phyloP scores from a whole-genome alignment of 495 filamentous ascomycete genomes.

The Symbiotaphrina buchneri region DNA sequence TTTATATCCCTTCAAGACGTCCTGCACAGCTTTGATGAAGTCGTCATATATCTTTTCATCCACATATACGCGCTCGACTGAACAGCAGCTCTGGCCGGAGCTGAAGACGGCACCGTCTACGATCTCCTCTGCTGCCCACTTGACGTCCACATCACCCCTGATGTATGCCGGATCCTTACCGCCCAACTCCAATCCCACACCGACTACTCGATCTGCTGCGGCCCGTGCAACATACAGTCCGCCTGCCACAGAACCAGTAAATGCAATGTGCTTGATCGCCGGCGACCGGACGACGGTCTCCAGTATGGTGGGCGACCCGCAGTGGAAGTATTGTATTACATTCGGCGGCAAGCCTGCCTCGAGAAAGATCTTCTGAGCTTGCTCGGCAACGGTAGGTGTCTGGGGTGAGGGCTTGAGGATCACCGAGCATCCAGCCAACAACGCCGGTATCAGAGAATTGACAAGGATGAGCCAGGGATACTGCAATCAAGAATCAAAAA shows the following conservation, averaged over 20 bases:
- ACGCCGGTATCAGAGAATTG: conserved; percentile 72
- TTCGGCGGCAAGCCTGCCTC: conserved; percentile 59
- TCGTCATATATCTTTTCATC: conserved; percentile 60
- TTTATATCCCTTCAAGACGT: conserved; percentile 66
- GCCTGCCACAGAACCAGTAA: conserved; percentile 81
- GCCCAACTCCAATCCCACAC: conserved; percentile 72
- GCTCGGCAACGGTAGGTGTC: conserved; percentile 76
- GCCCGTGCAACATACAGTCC: conserved; percentile 69
- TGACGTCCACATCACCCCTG: conserved; percentile 61
- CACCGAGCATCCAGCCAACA: conserved; percentile 71
- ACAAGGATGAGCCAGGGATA: conserved; percentile 85
- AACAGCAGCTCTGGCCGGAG: conserved; percentile 91
- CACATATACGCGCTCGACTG: conserved; percentile 81
- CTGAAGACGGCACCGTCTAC: conserved; percentile 92
- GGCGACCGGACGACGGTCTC: conserved; percentile 53
- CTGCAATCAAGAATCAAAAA: conserved; percentile 16
- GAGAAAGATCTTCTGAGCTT: conserved; percentile 46
- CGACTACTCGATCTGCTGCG: conserved; percentile 55
- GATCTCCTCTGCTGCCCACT: conserved; percentile 80
- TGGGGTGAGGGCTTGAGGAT: conserved; percentile 88
- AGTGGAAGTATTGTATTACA: conserved; percentile 78
- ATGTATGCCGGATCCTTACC: conserved; percentile 90
- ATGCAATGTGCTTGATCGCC: conserved; percentile 55
- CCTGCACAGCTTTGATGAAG: conserved; percentile 56
- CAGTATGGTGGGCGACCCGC: conserved; percentile 45